A percentile compares a stretch with the other conserved stretches of the same genome.
Conservation (phyloP, 495 filamentous ascomycete genomes). For the Usnea hakonensis region DNA sequence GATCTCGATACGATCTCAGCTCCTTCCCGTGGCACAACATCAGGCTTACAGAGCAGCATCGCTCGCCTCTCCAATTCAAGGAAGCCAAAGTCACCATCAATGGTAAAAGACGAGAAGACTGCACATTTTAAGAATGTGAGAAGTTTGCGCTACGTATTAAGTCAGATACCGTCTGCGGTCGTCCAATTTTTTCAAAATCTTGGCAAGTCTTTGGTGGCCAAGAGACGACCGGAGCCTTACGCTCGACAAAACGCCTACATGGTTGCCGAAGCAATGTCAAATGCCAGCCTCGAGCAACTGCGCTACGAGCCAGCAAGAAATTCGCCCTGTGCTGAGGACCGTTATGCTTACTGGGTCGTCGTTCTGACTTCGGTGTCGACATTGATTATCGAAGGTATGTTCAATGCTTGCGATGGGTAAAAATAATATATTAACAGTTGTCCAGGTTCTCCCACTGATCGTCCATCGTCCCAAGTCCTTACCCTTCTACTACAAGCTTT, state of each 20-base stretch:
- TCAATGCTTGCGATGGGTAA: not conserved
- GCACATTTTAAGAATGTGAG: constrained; percentile 70
- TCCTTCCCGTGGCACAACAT: constrained; percentile 1
- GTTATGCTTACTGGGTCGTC: constrained; percentile 71
- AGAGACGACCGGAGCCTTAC: constrained; percentile 57
- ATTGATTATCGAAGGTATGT: constrained; percentile 63
- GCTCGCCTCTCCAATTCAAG: constrained; percentile 28
- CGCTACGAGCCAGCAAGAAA: constrained; percentile 40
- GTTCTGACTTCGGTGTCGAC: constrained; percentile 69
- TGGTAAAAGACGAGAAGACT: constrained; percentile 39
- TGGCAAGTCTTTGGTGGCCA: constrained; percentile 68
- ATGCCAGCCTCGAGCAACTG: constrained; percentile 61
- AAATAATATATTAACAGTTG: constrained; percentile 14
- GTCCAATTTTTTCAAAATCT: constrained; percentile 72
- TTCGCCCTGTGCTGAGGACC: constrained; percentile 38
- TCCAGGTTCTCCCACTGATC: constrained; percentile 43
- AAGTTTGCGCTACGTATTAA: constrained; percentile 66
- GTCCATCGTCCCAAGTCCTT: constrained; percentile 56
- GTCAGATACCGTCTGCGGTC: constrained; percentile 61
- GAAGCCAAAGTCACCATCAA: constrained; percentile 33
- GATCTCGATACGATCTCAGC: constrained; percentile 15
- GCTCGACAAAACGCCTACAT: constrained; percentile 57
- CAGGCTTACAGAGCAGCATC: constrained; percentile 13
- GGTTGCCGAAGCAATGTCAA: constrained; percentile 72
- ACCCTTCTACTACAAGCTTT: constrained; percentile 78